phyloP scores from a whole-genome alignment of 2,329 filamentous ascomycete species.

The Colletotrichum sp. region DNA sequence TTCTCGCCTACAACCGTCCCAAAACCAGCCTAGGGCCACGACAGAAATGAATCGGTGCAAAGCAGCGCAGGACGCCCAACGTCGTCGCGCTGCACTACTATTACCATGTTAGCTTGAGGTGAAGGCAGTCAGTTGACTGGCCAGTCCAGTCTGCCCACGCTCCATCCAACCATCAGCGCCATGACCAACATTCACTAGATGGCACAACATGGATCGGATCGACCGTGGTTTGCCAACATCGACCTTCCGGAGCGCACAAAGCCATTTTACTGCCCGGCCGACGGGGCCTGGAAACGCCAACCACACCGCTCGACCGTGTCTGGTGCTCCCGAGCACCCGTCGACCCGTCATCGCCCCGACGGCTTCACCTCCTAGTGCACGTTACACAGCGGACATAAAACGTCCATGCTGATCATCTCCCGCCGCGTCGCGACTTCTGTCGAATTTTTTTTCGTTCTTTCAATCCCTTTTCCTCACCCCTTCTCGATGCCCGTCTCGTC shows the following conservation, averaged over 20 bases:
- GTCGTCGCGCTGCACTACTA: neutral
- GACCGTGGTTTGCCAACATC: neutral
- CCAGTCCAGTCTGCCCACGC: neutral
- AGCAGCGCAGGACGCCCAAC: neutral
- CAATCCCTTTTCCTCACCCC: neutral
- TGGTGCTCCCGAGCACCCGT: constrained; percentile 9
- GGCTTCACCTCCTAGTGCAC: neutral
- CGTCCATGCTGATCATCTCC: neutral
- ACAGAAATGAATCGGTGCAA: neutral
- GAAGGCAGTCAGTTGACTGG: neutral
- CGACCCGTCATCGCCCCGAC: neutral
- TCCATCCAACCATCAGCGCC: neutral
- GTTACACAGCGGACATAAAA: neutral
- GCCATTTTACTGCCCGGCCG: neutral
- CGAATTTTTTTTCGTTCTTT: neutral
- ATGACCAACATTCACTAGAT: neutral
- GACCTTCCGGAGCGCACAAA: neutral
- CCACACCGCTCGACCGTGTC: neutral
- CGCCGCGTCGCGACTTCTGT: neutral
- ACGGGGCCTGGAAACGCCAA: neutral
- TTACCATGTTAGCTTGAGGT: neutral
- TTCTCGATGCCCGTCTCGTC: neutral
- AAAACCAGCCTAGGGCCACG: neutral
- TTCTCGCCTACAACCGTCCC: neutral
- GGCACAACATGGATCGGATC: constrained; percentile 1